phyloP scores from a whole-genome alignment of 225 moss, liverwort and hornwort genomes.

The Lunularia cruciata region DNA sequence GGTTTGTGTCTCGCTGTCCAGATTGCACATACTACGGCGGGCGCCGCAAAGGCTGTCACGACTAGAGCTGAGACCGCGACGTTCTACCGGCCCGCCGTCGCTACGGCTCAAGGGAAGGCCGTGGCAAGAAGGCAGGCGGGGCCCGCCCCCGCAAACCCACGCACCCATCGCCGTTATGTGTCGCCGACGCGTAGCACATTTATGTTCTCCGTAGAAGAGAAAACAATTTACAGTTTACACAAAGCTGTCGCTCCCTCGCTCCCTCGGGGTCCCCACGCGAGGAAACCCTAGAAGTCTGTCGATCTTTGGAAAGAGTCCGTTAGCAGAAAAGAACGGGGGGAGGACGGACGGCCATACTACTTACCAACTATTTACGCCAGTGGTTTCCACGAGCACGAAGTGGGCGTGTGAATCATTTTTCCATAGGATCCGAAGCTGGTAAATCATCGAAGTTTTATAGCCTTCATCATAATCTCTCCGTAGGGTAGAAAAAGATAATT shows the following conservation, averaged over 20 bases:
- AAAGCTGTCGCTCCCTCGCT: neutral
- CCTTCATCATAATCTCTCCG: too few relatives aligned
- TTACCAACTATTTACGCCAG: neutral
- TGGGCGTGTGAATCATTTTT: neutral
- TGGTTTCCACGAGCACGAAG: neutral
- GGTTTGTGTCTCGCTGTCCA: constrained; percentile 1
- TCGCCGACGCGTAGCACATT: constrained; percentile 26
- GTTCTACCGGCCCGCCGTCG: constrained; percentile 16
- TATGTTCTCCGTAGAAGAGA: constrained; percentile 15
- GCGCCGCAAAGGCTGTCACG: constrained; percentile 19
- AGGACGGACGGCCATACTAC: neutral
- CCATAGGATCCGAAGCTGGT: neutral
- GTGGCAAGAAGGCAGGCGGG: constrained; percentile 5
- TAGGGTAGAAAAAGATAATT: too few relatives aligned
- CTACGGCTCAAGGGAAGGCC: neutral
- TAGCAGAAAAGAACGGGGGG: neutral
- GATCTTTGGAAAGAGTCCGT: constrained; percentile 10
- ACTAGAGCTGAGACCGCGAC: neutral
- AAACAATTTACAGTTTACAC: neutral
- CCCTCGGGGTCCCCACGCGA: neutral
- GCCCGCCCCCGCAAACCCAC: constrained; percentile 4
- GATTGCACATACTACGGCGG: neutral
- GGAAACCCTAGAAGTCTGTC: neutral
- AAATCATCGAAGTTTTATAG: too few relatives aligned
- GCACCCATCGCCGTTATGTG: constrained; percentile 27